Conservation (phyloP, 257 asterid genomes). For the Solanum pennellii region DNA sequence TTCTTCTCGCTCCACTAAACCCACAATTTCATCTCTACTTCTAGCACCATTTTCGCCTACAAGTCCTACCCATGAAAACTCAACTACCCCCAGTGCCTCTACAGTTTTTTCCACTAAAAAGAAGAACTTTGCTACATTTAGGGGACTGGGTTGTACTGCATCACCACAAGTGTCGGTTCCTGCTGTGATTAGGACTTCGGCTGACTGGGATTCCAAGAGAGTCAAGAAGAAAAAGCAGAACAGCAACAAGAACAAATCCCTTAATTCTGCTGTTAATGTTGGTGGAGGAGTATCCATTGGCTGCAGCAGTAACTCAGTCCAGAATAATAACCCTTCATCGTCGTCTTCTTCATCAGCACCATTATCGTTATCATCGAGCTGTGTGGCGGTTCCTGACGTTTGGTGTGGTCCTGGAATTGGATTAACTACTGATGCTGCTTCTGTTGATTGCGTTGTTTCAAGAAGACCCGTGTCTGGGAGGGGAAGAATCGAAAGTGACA, state of each 20-base stretch:
- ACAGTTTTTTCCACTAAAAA: slow-evolving; percentile 33
- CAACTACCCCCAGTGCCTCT: slow-evolving; percentile 1
- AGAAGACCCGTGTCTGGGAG: slow-evolving; percentile 48
- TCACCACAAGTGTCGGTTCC: slow-evolving; percentile 90
- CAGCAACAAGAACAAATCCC: not conserved
- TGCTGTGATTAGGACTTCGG: slow-evolving; percentile 67
- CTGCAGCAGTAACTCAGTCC: not conserved
- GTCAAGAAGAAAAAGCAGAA: slow-evolving; percentile 17
- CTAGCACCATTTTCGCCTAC: slow-evolving; percentile 8
- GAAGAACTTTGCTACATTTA: slow-evolving; percentile 60
- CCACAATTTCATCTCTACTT: slow-evolving; percentile 67
- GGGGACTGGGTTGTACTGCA: slow-evolving; percentile 86
- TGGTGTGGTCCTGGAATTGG: slow-evolving; percentile 82
- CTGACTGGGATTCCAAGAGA: slow-evolving; percentile 76
- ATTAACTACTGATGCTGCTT: slow-evolving; percentile 53
- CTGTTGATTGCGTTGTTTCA: slow-evolving; percentile 82
- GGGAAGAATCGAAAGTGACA: slow-evolving; percentile 49
- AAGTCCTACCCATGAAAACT: slow-evolving; percentile 11
- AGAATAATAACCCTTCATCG: not conserved
- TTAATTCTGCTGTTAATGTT: not conserved
- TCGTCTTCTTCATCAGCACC: not conserved
- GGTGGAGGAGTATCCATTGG: not conserved
- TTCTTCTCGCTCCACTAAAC: slow-evolving; percentile 38
- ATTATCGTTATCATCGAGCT: not conserved
- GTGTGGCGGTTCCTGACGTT: slow-evolving; percentile 55